A percentile compares a stretch with the other conserved stretches of the same genome.
Evolutionary conservation across 2,329 filamentous ascomycete species (phyloP).

Genomic region (Acrocalymma vagum): DNA sequence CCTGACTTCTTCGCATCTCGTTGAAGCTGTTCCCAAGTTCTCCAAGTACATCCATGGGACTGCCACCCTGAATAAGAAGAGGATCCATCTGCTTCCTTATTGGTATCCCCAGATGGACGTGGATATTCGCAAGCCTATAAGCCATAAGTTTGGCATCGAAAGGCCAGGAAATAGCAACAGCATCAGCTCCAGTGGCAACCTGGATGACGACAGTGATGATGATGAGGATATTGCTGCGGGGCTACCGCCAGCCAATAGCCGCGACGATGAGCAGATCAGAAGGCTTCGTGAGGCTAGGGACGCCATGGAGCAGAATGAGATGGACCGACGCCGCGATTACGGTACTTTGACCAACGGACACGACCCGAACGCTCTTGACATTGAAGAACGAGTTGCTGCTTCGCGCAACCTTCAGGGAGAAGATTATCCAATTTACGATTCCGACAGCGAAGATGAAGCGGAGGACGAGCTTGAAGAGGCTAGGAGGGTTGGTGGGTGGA

Average conservation of each 20-base stretch:
- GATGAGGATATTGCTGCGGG: conserved; percentile 52
- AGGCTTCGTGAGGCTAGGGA: conserved; percentile 61
- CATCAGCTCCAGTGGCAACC: conserved; percentile 78
- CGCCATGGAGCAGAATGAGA: conserved; percentile 60
- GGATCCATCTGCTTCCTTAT: conserved; percentile 90
- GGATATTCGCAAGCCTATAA: conserved; percentile 92
- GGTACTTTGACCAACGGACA: conserved; percentile 49
- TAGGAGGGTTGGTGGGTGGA: conserved; percentile 76
- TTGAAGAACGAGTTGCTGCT: conserved; percentile 82
- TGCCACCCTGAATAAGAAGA: conserved; percentile 83
- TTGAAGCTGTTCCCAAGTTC: conserved; percentile 99
- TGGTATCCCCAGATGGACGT: conserved; percentile 99
- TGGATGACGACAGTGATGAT: conserved; percentile 78
- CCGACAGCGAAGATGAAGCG: conserved; percentile 81
- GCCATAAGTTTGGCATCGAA: conserved; percentile 89
- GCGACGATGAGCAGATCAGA: conserved; percentile 55
- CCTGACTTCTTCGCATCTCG: conserved; percentile 89
- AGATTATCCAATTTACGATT: conserved; percentile 90
- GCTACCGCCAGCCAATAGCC: conserved; percentile 36
- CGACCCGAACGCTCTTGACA: conserved; percentile 65
- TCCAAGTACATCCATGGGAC: conserved; percentile 99
- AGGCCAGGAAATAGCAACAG: conserved; percentile 78
- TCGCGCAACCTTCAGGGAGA: conserved; percentile 65
- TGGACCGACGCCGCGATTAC: conserved; percentile 58
- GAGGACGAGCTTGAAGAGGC: conserved; percentile 81